Base-by-base conservation (phyloP, 495 filamentous ascomycete genomes). In the Pyrenopolyporus hunteri region DNA sequence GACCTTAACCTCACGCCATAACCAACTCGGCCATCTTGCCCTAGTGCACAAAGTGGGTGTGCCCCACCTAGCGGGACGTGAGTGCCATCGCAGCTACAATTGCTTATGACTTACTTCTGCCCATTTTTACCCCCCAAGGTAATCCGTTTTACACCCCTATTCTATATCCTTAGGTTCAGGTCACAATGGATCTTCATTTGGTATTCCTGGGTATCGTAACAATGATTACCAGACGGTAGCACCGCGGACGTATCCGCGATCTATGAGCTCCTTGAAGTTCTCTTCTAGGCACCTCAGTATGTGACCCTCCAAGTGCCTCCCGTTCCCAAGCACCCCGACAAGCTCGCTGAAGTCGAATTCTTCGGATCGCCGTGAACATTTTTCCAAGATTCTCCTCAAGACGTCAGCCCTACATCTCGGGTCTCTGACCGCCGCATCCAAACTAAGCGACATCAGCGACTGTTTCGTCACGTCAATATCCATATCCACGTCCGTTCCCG, bases 21-120 rank as follows among this genome's bases (percentile, higher is more conserved):
- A 74, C 72, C 72, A 74, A 74, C 72, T 74, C 72, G 72, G 72
- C 72, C 72, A 74, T 73, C 72, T 72, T 70, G 67, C 72, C 72
- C 4, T 31, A 22, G 31, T n/a, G n/a, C n/a, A n/a, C n/a, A n/a
- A n/a, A n/a, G n/a, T n/a, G n/a, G n/a, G n/a, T n/a, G n/a, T n/a
- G n/a, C n/a, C n/a, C n/a, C n/a, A n/a, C n/a, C n/a, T n/a, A n/a
- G n/a, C n/a, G n/a, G n/a, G n/a, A n/a, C n/a, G n/a, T n/a, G n/a
- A n/a, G n/a, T n/a, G n/a, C n/a, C n/a, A n/a, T n/a, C n/a, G n/a
- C n/a, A n/a, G n/a, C n/a, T n/a, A n/a, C n/a, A n/a, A n/a, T n/a
- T n/a, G n/a, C n/a, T n/a, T n/a, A n/a, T n/a, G n/a, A n/a, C n/a
- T n/a, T n/a, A n/a, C n/a, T n/a, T n/a, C 10, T 2, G 0, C 3